phyloP scores from a whole-genome alignment of 495 filamentous ascomycete species.

The Penicillium ucsense region DNA sequence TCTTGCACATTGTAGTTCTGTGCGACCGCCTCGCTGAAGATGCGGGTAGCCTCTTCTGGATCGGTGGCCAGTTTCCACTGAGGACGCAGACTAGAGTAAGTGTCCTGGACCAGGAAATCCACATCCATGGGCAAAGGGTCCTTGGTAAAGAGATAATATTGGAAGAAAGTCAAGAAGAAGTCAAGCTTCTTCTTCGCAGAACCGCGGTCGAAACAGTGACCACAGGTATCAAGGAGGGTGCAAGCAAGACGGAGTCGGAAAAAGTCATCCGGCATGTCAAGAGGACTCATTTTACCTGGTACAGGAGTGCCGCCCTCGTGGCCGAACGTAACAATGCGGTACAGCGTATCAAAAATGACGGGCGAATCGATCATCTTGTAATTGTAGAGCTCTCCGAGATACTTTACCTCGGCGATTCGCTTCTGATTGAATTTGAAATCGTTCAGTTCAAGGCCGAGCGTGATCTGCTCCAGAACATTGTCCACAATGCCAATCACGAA shows the following conservation, averaged over 20 bases:
- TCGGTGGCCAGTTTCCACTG: slow-evolving; percentile 82
- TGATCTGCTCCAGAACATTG: slow-evolving; percentile 79
- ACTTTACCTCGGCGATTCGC: slow-evolving; percentile 91
- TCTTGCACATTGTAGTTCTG: slow-evolving; percentile 79
- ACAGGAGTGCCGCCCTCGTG: slow-evolving; percentile 76
- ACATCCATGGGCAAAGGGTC: slow-evolving; percentile 91
- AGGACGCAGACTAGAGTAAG: slow-evolving; percentile 69
- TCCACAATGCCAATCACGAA: slow-evolving; percentile 86
- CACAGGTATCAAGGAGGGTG: slow-evolving; percentile 87
- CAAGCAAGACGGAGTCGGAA: slow-evolving; percentile 89
- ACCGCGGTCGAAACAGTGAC: slow-evolving; percentile 91
- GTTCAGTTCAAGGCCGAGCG: slow-evolving; percentile 81
- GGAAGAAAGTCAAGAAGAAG: slow-evolving; percentile 95
- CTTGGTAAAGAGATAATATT: slow-evolving; percentile 96
- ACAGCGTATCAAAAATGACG: slow-evolving; percentile 91
- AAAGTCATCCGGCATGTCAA: slow-evolving; percentile 90
- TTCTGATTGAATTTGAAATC: slow-evolving; percentile 98
- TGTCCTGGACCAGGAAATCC: slow-evolving; percentile 94
- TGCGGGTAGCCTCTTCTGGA: slow-evolving; percentile 70
- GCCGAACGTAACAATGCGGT: slow-evolving; percentile 86
- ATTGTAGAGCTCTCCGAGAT: slow-evolving; percentile 93
- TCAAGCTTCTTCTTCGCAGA: slow-evolving; percentile 93
- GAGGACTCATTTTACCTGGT: slow-evolving; percentile 58
- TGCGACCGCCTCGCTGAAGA: slow-evolving; percentile 78
- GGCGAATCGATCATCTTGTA: slow-evolving; percentile 96